Conservation (phyloP, 345 rosid genomes). For the Pelargonium nanum region DNA sequence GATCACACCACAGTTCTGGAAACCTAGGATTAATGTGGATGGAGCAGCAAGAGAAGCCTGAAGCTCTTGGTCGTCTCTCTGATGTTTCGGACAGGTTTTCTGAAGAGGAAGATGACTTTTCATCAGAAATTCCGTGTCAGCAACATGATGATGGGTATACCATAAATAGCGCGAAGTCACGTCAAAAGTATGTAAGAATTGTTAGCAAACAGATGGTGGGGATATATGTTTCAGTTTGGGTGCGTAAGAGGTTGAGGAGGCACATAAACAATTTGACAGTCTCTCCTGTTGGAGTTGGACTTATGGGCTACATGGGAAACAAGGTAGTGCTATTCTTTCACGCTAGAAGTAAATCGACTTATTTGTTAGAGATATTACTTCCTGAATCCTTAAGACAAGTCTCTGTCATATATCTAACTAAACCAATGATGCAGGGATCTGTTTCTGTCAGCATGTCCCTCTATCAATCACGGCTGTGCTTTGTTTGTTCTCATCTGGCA, state of each 20-base stretch:
- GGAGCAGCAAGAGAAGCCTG: constrained; percentile 32
- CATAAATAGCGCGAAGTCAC: constrained; percentile 17
- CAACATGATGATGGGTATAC: constrained; percentile 13
- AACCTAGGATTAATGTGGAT: constrained; percentile 35
- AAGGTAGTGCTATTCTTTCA: constrained; percentile 41
- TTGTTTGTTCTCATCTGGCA: constrained; percentile 93
- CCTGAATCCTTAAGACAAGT: no score
- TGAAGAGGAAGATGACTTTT: constrained; percentile 43
- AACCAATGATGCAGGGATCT: constrained; percentile 64
- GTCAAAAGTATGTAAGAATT: constrained; percentile 56
- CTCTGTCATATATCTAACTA: constrained; percentile 6
- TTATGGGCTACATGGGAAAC: constrained; percentile 99
- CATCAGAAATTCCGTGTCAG: constrained; percentile 25
- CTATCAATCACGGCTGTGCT: constrained; percentile 87
- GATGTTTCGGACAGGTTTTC: constrained; percentile 29
- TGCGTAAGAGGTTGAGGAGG: constrained; percentile 65
- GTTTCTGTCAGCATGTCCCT: constrained; percentile 92
- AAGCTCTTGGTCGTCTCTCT: constrained; percentile 26
- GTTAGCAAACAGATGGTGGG: constrained; percentile 99
- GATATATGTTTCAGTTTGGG: constrained; percentile 88
- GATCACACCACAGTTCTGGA: constrained; percentile 64
- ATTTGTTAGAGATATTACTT: no score
- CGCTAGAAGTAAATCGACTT: no score
- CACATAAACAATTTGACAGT: constrained; percentile 86
- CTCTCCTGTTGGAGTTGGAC: constrained; percentile 94